Evolutionary conservation across 1,284 basidiomycete species (phyloP).

Genomic region (Pyrrhoderma noxium): DNA sequence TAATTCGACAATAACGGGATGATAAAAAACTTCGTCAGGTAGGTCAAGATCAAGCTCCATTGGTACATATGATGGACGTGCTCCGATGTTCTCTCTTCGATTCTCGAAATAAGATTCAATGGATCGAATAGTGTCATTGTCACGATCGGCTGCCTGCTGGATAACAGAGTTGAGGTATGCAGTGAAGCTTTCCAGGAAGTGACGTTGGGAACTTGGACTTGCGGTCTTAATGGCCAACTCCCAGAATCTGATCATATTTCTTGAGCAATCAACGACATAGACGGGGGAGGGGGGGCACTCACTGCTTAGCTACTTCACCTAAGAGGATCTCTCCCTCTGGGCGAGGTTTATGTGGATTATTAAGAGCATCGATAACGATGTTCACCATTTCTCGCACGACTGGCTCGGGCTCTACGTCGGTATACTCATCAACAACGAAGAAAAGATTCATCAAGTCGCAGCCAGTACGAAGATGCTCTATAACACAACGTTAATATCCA

Average conservation of each 20-base stretch:
- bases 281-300: not conserved
- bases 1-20: constrained; percentile 45
- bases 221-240: constrained; percentile 40
- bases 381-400: constrained; percentile 25
- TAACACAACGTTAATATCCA: constrained; percentile 2
- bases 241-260: constrained; percentile 38
- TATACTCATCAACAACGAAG: constrained; percentile 37
- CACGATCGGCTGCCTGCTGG: constrained; percentile 45
- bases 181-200: constrained; percentile 50
- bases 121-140: constrained; percentile 39
- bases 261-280: constrained; percentile 2
- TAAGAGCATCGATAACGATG: constrained; percentile 31
- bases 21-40: constrained; percentile 45
- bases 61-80: constrained; percentile 53
- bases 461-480: constrained; percentile 24
- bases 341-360: constrained; percentile 28
- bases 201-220: constrained; percentile 41
- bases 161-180: constrained; percentile 49
- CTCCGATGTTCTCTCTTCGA: constrained; percentile 49
- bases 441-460: constrained; percentile 37
- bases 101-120: constrained; percentile 52
- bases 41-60: constrained; percentile 47
- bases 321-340: constrained; percentile 26
- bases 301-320: constrained; percentile 30
- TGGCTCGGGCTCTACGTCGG: constrained; percentile 25